A percentile compares a stretch with the other conserved stretches of the same genome.
These are phyloP conservation scores for Podila verticillata DNA, from an alignment of 192 early-diverging fungal genomes.

Conservation along the genomic window DNA sequence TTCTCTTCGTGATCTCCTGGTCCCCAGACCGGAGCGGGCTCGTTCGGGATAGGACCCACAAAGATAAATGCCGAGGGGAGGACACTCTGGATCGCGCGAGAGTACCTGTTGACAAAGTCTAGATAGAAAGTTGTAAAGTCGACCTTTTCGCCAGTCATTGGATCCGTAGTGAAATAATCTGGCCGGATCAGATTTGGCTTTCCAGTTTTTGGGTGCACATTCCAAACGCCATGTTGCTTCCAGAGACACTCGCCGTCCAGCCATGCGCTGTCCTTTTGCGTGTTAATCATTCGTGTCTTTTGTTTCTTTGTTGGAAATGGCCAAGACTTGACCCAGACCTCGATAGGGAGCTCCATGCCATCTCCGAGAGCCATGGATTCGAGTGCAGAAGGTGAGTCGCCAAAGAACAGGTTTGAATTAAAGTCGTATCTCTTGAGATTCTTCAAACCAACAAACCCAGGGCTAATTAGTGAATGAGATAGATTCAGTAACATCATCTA, in stretches of 20 bases:
- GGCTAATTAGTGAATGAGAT: slow-evolving; percentile 34
- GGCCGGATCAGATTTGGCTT: slow-evolving; percentile 60
- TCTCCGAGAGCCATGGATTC: slow-evolving; percentile 81
- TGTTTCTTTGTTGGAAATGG: slow-evolving; percentile 74
- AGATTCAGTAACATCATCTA: neutral
- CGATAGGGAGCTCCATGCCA: slow-evolving; percentile 77
- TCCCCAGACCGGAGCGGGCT: slow-evolving; percentile 61
- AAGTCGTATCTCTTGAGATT: slow-evolving; percentile 70
- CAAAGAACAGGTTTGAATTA: slow-evolving; percentile 73
- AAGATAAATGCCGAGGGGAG: slow-evolving; percentile 66
- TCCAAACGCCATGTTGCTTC: slow-evolving; percentile 84
- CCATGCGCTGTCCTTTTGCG: slow-evolving; percentile 68
- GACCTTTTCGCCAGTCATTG: slow-evolving; percentile 59
- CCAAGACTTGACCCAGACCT: slow-evolving; percentile 81
- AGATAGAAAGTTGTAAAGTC: slow-evolving; percentile 78
- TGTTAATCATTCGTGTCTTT: slow-evolving; percentile 65
- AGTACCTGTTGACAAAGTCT: slow-evolving; percentile 76
- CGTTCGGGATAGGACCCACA: slow-evolving; percentile 87
- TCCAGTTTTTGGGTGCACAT: slow-evolving; percentile 56
- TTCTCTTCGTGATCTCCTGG: slow-evolving; percentile 61
- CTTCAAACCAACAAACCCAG: slow-evolving; percentile 79
- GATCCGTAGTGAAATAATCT: slow-evolving; percentile 77
- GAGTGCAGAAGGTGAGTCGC: slow-evolving; percentile 73
- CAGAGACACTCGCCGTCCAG: slow-evolving; percentile 75
- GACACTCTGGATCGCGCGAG: slow-evolving; percentile 66